Percentiles rank a stretch among this genome's conserved stretches.
These are phyloP conservation scores for Boletellus ananiceps DNA, from an alignment of 768 basidiomycete genomes.

Conservation along the genomic window DNA sequence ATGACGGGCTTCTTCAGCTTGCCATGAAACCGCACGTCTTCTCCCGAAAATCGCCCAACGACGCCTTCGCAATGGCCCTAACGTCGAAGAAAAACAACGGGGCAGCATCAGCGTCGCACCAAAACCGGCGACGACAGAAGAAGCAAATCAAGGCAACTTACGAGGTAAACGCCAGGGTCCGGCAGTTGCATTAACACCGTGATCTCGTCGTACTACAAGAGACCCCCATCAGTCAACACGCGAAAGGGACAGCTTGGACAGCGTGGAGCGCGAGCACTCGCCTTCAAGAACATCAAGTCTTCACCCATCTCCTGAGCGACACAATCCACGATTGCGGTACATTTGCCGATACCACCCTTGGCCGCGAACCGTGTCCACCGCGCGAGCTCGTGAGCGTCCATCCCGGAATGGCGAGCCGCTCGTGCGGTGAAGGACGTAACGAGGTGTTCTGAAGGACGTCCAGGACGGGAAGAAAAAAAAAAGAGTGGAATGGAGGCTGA, in stretches of 20 bases:
- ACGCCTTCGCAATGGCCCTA: conserved; percentile 88
- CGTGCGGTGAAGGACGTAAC: background rate
- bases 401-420: conserved; percentile 13
- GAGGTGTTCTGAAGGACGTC: too few relatives aligned
- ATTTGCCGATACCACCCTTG: conserved; percentile 82
- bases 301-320: conserved; percentile 61
- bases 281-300: conserved; percentile 87
- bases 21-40: conserved; percentile 62
- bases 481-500: too few relatives aligned
- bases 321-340: conserved; percentile 69
- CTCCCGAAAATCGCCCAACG: conserved; percentile 66
- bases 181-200: conserved; percentile 69
- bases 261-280: conserved; percentile 25
- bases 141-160: conserved; percentile 31
- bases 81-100: too few relatives aligned
- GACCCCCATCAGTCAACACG: background rate
- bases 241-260: too few relatives aligned
- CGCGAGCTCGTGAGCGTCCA: conserved; percentile 70
- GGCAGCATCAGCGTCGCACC: background rate
- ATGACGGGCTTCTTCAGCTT: conserved; percentile 79
- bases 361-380: conserved; percentile 82
- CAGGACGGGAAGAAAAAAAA: too few relatives aligned
- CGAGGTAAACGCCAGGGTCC: conserved; percentile 57
- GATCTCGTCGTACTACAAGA: conserved; percentile 68
- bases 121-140: background rate